These are phyloP conservation scores for Phytophthora kernoviae DNA, from an alignment of 352 stramenopile genomes.

Conservation along the genomic window DNA sequence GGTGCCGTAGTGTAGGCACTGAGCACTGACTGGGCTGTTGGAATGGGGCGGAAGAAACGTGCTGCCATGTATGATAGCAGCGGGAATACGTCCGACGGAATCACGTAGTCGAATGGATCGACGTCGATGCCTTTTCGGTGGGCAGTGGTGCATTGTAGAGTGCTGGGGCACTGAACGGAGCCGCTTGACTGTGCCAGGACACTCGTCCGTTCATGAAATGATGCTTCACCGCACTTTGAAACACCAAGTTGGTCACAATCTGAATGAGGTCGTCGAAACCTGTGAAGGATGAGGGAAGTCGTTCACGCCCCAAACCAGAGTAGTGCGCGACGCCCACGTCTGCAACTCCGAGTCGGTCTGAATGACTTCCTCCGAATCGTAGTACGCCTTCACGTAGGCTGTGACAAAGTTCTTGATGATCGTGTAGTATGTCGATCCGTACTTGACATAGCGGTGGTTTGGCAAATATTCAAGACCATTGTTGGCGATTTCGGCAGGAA, in stretches of 20 bases:
- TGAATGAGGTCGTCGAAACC: slow-evolving; percentile 27
- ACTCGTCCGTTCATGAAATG: slow-evolving; percentile 51
- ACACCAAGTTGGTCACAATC: slow-evolving; percentile 46
- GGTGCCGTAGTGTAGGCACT: slow-evolving; percentile 20
- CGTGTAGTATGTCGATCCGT: slow-evolving; percentile 29
- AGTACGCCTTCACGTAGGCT: slow-evolving; percentile 40
- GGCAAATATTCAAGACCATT: slow-evolving; percentile 29
- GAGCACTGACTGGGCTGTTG: slow-evolving; percentile 20
- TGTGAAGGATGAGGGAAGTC: slow-evolving; percentile 25
- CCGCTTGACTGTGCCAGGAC: slow-evolving; percentile 42
- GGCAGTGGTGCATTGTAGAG: slow-evolving; percentile 36
- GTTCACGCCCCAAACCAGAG: slow-evolving; percentile 27
- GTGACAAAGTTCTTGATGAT: slow-evolving; percentile 39
- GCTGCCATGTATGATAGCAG: slow-evolving; percentile 25
- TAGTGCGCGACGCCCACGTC: slow-evolving; percentile 33
- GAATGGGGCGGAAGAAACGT: slow-evolving; percentile 26
- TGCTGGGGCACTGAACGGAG: slow-evolving; percentile 28
- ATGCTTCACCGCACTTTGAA: slow-evolving; percentile 44
- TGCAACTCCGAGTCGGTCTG: slow-evolving; percentile 43
- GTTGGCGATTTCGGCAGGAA: slow-evolving; percentile 20
- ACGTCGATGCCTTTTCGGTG: slow-evolving; percentile 24
- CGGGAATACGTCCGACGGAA: slow-evolving; percentile 44
- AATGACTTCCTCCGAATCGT: slow-evolving; percentile 25
- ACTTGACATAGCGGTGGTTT: slow-evolving; percentile 33
- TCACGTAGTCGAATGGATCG: slow-evolving; percentile 38